phyloP scores from a whole-genome alignment of 257 asterid species.

The Nicotiana paniculata region DNA sequence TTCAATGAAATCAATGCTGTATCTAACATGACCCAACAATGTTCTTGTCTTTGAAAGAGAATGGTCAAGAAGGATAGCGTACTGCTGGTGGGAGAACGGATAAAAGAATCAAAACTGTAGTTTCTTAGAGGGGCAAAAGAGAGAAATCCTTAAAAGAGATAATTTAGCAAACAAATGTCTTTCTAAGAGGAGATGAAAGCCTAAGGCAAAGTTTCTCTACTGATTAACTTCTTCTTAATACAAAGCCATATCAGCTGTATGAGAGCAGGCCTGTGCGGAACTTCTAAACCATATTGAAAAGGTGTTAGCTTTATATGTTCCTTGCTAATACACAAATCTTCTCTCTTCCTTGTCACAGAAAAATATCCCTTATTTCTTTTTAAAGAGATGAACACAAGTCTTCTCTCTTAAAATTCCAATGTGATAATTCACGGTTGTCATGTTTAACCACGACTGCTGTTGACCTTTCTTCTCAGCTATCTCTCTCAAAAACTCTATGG shows the following conservation, averaged over 20 bases:
- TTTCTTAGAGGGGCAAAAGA: background rate
- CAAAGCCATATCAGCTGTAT: background rate
- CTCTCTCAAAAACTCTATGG: background rate
- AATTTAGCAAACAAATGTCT: background rate
- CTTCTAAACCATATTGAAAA: slow-evolving; percentile 1
- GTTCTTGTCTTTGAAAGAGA: background rate
- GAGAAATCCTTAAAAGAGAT: background rate
- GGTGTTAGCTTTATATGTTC: background rate
- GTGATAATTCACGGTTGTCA: background rate
- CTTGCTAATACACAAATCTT: background rate
- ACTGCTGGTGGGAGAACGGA: background rate
- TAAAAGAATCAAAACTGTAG: background rate
- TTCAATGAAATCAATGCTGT: background rate
- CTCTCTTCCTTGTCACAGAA: background rate
- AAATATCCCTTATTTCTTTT: too few species aligned
- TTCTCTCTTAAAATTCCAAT: background rate
- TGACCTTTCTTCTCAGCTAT: background rate
- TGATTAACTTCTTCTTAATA: background rate
- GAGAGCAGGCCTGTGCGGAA: background rate
- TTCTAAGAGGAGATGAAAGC: background rate
- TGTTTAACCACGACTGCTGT: background rate
- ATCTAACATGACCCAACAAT: background rate
- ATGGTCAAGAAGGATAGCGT: too few species aligned
- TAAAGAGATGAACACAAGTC: background rate
- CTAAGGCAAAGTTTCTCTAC: background rate